A percentile compares a stretch with the other conserved stretches of the same genome.
These are phyloP conservation scores for Monosporascus sp. DNA, from an alignment of 2,329 filamentous ascomycete genomes.

Conservation along the genomic window DNA sequence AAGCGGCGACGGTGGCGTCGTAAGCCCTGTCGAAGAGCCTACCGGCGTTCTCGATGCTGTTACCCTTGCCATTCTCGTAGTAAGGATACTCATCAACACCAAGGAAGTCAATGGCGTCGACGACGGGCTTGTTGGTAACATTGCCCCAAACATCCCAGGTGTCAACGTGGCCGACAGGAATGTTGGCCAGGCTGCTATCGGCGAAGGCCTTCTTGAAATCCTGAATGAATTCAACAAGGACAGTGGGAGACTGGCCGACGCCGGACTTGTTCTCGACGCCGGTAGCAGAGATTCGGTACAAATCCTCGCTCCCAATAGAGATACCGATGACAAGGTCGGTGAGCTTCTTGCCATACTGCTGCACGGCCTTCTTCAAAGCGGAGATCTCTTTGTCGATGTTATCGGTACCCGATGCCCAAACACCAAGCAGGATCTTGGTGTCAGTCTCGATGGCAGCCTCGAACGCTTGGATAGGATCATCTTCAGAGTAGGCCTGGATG, in stretches of 20 bases:
- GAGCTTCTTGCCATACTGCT: slow-evolving; percentile 33
- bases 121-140: slow-evolving; percentile 41
- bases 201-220: slow-evolving; percentile 47
- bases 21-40: slow-evolving; percentile 35
- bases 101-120: slow-evolving; percentile 46
- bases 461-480: slow-evolving; percentile 62
- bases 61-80: slow-evolving; percentile 38
- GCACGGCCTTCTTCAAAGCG: slow-evolving; percentile 43
- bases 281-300: slow-evolving; percentile 38
- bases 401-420: slow-evolving; percentile 38
- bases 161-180: slow-evolving; percentile 49
- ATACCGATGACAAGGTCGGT: slow-evolving; percentile 45
- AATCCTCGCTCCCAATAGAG: slow-evolving; percentile 50
- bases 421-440: slow-evolving; percentile 45
- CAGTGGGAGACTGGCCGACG: slow-evolving; percentile 31
- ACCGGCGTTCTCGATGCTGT: slow-evolving; percentile 37
- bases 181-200: slow-evolving; percentile 25
- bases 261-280: slow-evolving; percentile 29
- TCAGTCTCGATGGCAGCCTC: slow-evolving; percentile 50
- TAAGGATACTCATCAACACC: slow-evolving; percentile 51
- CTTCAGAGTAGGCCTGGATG: slow-evolving; percentile 8
- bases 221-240: slow-evolving; percentile 51
- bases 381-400: slow-evolving; percentile 44
- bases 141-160: slow-evolving; percentile 50
- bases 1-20: slow-evolving; percentile 32